Percentiles rank a stretch among this genome's conserved stretches.
Conservation (phyloP, 140 eudicot species). For the Bidens hawaiensis region DNA sequence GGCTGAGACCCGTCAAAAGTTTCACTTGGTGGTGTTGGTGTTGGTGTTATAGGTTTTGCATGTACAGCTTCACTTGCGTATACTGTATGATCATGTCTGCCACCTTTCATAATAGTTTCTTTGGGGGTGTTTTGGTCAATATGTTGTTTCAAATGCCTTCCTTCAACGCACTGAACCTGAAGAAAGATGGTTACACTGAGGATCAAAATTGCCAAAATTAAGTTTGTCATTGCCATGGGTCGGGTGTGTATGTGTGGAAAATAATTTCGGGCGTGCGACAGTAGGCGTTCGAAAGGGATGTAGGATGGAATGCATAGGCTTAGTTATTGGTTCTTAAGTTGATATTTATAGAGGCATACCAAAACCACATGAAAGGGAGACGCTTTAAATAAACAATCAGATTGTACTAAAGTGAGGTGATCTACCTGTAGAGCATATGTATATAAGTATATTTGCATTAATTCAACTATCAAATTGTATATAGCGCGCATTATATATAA, state of each 20-base stretch:
- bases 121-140: neutral
- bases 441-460: neutral
- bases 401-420: neutral
- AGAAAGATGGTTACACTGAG: constrained; percentile 15
- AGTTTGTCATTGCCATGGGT: constrained; percentile 23
- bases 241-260: constrained; percentile 3
- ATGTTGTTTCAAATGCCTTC: constrained; percentile 41
- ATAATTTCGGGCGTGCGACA: neutral
- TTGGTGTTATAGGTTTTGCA: neutral
- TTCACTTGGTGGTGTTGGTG: constrained; percentile 13
- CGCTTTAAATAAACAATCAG: constrained; percentile 2
- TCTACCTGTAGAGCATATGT: neutral
- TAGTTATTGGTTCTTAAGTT: neutral
- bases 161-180: constrained; percentile 32
- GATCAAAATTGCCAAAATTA: constrained; percentile 7
- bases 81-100: neutral
- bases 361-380: constrained; percentile 14
- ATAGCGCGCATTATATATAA: neutral
- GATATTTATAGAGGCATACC: constrained; percentile 22
- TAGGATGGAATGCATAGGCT: constrained; percentile 15
- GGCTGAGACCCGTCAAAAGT: constrained; percentile 2
- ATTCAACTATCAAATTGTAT: neutral
- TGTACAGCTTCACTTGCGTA: constrained; percentile 25
- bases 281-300: neutral
- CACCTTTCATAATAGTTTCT: neutral